Percentiles rank a stretch among this genome's conserved stretches.
Conservation (phyloP, 2,329 filamentous ascomycete genomes). For the Sordariomycetes sp. region DNA sequence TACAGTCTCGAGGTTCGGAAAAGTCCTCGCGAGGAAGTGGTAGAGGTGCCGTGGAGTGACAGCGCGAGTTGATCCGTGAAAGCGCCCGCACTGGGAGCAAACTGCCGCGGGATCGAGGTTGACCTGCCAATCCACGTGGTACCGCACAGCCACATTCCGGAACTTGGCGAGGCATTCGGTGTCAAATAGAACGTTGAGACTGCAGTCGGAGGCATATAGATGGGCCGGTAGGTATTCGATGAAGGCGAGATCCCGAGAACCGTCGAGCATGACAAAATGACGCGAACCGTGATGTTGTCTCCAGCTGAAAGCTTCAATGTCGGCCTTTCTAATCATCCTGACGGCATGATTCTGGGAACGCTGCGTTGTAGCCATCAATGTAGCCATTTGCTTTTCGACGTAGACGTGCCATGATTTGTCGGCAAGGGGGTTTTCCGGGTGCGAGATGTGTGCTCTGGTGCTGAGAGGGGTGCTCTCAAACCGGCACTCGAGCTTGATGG, state of each 20-base stretch:
- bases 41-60: conserved; percentile 30
- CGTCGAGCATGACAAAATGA: not conserved
- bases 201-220: conserved; percentile 15
- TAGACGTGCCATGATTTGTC: conserved; percentile 1
- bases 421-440: not conserved
- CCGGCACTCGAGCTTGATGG: too few species aligned
- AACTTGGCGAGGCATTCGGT: conserved; percentile 21
- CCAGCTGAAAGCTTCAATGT: not conserved
- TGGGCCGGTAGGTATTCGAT: conserved; percentile 21
- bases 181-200: conserved; percentile 13
- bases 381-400: not conserved
- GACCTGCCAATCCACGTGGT: conserved; percentile 30
- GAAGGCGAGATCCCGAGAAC: conserved; percentile 1
- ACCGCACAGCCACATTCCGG: conserved; percentile 30
- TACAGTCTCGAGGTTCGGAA: conserved; percentile 31
- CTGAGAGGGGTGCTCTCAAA: too few species aligned
- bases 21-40: conserved; percentile 30
- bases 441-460: too few species aligned
- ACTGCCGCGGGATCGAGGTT: conserved; percentile 8
- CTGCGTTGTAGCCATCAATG: too few species aligned
- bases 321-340: too few species aligned
- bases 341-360: too few species aligned
- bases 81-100: conserved; percentile 13
- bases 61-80: conserved; percentile 12
- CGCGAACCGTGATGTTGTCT: not conserved